Conservation (phyloP, 2,329 filamentous ascomycete genomes). For the Neospermospora avenae region DNA sequence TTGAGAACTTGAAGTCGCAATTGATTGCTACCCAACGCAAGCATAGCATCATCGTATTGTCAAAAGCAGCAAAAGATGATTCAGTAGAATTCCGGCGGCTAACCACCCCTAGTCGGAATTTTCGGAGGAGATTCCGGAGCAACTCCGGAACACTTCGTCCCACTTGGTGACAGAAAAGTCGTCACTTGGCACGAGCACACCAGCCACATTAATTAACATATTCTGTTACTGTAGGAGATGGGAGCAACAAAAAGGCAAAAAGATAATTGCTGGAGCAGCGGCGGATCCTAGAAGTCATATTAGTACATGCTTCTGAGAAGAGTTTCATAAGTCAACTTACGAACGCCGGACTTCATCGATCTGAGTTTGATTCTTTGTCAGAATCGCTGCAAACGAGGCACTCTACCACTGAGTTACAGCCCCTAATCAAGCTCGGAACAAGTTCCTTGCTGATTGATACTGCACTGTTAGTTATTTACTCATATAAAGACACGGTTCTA, state of each 20-base stretch:
- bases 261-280: constrained; percentile 3
- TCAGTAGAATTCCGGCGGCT: too few species aligned
- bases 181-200: too few species aligned
- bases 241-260: background rate
- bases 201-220: too few species aligned
- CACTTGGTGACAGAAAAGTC: too few species aligned
- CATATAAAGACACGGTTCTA: background rate
- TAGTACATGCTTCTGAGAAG: background rate
- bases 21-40: too few species aligned
- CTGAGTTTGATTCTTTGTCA: background rate
- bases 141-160: too few species aligned
- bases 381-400: constrained; percentile 9
- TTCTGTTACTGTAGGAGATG: too few species aligned
- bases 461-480: background rate
- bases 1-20: too few species aligned
- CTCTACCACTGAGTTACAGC: constrained; percentile 13
- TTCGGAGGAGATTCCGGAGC: too few species aligned
- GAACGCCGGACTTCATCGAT: constrained; percentile 13
- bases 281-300: constrained; percentile 4
- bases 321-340: constrained; percentile 3
- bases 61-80: too few species aligned
- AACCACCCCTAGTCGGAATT: too few species aligned
- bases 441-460: background rate
- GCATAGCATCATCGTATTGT: too few species aligned
- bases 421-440: background rate